Evolutionary conservation across 306 rosid species (phyloP), one percentile per base, ranked within the genome.

Genomic region (Potentilla sterilis): DNA sequence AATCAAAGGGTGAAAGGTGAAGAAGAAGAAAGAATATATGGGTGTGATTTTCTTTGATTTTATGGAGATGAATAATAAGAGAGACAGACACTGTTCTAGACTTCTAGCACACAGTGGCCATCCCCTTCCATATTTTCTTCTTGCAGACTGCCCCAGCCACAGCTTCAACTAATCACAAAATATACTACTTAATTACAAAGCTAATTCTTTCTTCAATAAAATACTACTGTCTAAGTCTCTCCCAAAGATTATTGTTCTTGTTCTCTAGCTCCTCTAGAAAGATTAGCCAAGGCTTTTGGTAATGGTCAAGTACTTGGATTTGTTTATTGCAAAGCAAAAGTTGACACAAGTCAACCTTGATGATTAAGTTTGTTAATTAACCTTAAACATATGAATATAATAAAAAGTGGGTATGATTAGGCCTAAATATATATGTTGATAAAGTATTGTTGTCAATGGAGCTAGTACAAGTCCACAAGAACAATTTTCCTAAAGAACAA

Each of bases 31-130:
- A 32, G 65, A 75, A 81, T 58, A 57, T 75, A 58, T 70, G 75
- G 40, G 47, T 21, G 38, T 58, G 70, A 74, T 41, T 13, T 4
- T 19, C 19, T 43, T 61, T 68, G 40, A 48, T 37, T 28, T 72
- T 68, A 64, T 43, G 83, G 75, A 35, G 87, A 88, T 65, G 65
- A 80, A 63, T 69, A 63, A 63, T 86, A 84, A 86, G 79, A 90
- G 75, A 76, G 82, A 77, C 69, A 72, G 28, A 22, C 67, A 40
- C 51, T 69, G 46, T 67, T 64, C 69, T n/a, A n/a, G n/a, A n/a
- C n/a, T n/a, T n/a, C n/a, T 63, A 71, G 2, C 55, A 21, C 76
- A 7, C 82, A 14, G 62, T 47, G 44, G 57, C 58, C 67, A 72
- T 13, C 5, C 47, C 24, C 67, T 34, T 7, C 46, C 18, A 4